Percentiles rank a stretch among this genome's conserved stretches.
Evolutionary conservation across 192 early-diverging fungal species (phyloP).

Genomic region (Glomus cerebriforme): DNA sequence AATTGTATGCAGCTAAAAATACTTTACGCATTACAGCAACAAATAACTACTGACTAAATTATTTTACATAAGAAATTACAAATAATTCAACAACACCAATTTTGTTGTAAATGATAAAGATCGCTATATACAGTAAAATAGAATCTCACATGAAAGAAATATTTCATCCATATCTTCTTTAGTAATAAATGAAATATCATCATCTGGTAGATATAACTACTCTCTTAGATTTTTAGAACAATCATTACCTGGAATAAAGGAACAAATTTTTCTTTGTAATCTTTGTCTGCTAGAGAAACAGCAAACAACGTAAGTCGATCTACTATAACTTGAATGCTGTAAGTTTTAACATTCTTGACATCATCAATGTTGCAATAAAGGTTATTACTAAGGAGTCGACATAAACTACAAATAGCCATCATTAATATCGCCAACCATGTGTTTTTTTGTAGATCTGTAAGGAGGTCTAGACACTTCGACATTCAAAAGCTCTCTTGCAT

Average conservation of each 20-base stretch:
- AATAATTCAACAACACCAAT: too few relatives aligned
- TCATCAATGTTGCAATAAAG: constrained; percentile 20
- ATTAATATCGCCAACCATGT: constrained; percentile 25
- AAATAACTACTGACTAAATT: too few relatives aligned
- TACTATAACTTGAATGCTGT: constrained; percentile 30
- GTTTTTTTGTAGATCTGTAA: constrained; percentile 21
- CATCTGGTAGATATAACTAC: too few relatives aligned
- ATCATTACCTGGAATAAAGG: too few relatives aligned
- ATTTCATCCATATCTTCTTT: background rate
- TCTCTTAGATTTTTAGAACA: too few relatives aligned
- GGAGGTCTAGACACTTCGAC: constrained; percentile 30
- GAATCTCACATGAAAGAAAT: background rate
- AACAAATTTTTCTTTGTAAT: background rate
- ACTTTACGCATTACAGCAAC: too few relatives aligned
- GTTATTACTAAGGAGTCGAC: constrained; percentile 25
- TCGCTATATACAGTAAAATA: too few relatives aligned
- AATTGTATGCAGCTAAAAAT: too few relatives aligned
- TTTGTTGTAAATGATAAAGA: too few relatives aligned
- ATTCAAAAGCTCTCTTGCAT: constrained; percentile 22
- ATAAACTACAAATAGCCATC: constrained; percentile 29
- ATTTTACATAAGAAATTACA: too few relatives aligned
- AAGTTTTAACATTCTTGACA: constrained; percentile 21
- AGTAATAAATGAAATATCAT: too few relatives aligned
- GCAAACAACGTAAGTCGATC: constrained; percentile 26
- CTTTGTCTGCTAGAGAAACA: constrained; percentile 24